These are phyloP conservation scores for Aspergillus glaucus DNA, from an alignment of 2,329 filamentous ascomycete species.

Conservation along the genomic window DNA sequence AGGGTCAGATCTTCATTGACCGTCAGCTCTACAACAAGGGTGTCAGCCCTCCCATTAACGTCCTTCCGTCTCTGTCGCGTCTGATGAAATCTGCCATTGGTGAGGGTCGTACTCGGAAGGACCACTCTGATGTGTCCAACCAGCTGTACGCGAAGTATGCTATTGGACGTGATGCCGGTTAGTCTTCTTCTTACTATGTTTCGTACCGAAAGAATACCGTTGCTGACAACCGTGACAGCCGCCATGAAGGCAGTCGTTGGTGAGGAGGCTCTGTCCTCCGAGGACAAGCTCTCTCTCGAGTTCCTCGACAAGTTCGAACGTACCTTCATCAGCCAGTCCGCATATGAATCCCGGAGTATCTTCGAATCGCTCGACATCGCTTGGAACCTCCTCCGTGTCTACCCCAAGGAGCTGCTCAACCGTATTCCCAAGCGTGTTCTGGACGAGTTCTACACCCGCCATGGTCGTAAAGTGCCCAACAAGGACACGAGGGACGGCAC, in stretches of 20 bases:
- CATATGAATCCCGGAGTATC: conserved; percentile 88
- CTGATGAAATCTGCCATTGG: conserved; percentile 99
- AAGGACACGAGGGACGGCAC: conserved; percentile 45
- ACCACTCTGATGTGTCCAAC: conserved; percentile 98
- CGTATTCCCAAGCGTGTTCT: conserved; percentile 80
- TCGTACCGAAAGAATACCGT: background rate
- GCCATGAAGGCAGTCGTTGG: conserved; percentile 99
- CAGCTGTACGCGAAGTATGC: conserved; percentile 99
- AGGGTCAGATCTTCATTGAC: conserved; percentile 97
- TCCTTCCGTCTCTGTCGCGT: conserved; percentile 92
- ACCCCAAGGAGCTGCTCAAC: conserved; percentile 96
- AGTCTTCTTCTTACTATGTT: conserved; percentile 11
- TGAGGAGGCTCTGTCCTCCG: conserved; percentile 89
- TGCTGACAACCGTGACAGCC: conserved; percentile 41
- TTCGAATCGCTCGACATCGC: conserved; percentile 92
- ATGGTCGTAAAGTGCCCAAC: conserved; percentile 36
- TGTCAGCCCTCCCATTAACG: conserved; percentile 98
- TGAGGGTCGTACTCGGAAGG: conserved; percentile 91
- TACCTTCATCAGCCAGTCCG: conserved; percentile 83
- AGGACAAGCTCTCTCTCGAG: conserved; percentile 96
- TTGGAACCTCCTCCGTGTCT: conserved; percentile 94
- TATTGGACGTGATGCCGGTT: conserved; percentile 84
- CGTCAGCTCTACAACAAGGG: conserved; percentile 91
- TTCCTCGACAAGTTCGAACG: conserved; percentile 98
- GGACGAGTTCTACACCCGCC: conserved; percentile 73